Evolutionary conservation across 1,284 basidiomycete genomes (phyloP), one percentile per base, ranked within the genome.

Genomic region (Malassezia sympodialis): DNA sequence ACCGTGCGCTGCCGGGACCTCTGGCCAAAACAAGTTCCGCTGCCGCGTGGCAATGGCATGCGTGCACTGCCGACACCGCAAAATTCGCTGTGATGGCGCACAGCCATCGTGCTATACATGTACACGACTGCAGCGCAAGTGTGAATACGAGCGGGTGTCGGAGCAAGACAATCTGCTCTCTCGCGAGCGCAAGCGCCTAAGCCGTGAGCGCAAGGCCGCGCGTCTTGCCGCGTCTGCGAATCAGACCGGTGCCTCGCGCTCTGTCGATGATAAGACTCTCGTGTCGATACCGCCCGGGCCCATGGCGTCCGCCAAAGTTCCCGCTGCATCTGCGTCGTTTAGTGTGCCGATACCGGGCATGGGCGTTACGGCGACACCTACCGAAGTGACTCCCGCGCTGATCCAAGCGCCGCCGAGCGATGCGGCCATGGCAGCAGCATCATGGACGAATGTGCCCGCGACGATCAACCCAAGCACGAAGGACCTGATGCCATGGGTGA

Each of bases 121-220:
- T 47, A 60, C 62, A 12, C 66, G 64, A 7, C 51, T 69, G 14
- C 60, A 62, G 43, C 51, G 67, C 23, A 58, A 63, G 51, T 69
- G 67, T 53, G 66, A 66, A 32, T 69, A 69, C 56, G 63, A 69
- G 57, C 63, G 63, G 5, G 67, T 69, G 11, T 66, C 61, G 11
- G 66, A 66, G 37, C 56, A 59, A 37, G 66, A 69, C 49, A 69
- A 69, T 50, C 59, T 68, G 43, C 56, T 68, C 32, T 68, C 66
- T 12, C 64, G 66, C 21, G 66, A 68, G 35, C 66, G 66, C 24
- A 68, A 68, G 58, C 57, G 62, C 10, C 55, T 65, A 2, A 65
- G 62, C 54, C 66, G 64, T 42, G 66, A 68, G 39, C 56, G 56
- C 47, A 58, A 58, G 27, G 56, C 56, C 8, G 51, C 51, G n/a